Evolutionary conservation across 2,329 filamentous ascomycete species (phyloP), one percentile per base, ranked within the genome.

Genomic region (Paecilomyces dactylethromorphus): DNA sequence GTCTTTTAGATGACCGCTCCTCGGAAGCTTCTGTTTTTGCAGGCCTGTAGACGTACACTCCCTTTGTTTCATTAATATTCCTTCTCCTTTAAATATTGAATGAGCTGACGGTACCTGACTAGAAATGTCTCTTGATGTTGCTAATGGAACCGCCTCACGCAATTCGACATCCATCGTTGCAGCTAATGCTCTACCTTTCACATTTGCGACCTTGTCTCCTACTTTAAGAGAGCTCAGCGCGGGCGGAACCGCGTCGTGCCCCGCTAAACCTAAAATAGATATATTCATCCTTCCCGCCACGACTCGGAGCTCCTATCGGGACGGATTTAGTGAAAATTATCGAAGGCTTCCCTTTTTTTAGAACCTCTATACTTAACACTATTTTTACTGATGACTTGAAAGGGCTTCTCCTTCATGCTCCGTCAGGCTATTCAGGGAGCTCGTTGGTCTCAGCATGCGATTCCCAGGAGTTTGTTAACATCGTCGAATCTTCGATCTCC

Each of bases 11-110:
- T 29, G 84, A 81, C 45, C 82, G 79, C 54, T 76, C 72, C 29
- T 61, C 65, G 52, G 65, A 59, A 49, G 61, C 15, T 60, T 70
- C 74, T 55, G 59, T 77, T 74, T 70, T 68, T 52, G 79, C 72
- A 59, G 85, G 81, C 60, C 81, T 79, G 71, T 87, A 88, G 63
- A 88, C 74, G 69, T 86, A 88, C 58, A 84, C 84, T 53, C 81
- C 81, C 85, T 88, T 68, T 54, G 51, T 59, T 49, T 56, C 52
- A 53, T 71, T 62, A 70, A 64, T 58, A 45, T 58, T 22, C 10
- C 32, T 56, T 56, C 54, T n/a, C n/a, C n/a, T n/a, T 58, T 5
- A 13, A 56, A 24, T 33, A 35, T 39, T 21, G 22, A 13, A 7
- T 45, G 39, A 18, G n/a, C 10, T 45, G n/a, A 45, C 39, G 10